Evolutionary conservation across 148 eudicot species (phyloP).

Genomic region (Nepenthes mirabilis): DNA sequence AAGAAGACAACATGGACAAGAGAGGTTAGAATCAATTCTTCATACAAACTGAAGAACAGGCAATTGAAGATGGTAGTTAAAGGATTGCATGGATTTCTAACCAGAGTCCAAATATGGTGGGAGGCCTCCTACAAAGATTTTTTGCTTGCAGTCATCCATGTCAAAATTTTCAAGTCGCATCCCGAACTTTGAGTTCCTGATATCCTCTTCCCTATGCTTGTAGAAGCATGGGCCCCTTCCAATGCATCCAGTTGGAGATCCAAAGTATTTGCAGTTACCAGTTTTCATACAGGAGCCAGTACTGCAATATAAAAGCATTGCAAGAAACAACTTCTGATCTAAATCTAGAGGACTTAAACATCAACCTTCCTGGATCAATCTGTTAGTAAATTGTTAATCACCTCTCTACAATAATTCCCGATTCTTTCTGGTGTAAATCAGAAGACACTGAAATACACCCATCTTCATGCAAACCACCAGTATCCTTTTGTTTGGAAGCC

Average conservation of each 20-base stretch:
- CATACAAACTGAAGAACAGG: not conserved
- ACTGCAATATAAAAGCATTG: not conserved
- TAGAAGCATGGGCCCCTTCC: constrained; percentile 25
- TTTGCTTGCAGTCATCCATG: constrained; percentile 14
- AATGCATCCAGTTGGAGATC: constrained; percentile 20
- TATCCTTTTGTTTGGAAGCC: constrained; percentile 16
- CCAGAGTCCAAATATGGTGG: constrained; percentile 22
- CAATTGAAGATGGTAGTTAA: not conserved
- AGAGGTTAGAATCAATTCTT: too few species aligned
- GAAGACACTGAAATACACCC: constrained; percentile 16
- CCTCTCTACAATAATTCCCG: constrained; percentile 15
- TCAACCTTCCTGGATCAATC: not conserved
- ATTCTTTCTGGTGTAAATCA: constrained; percentile 16
- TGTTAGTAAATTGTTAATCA: constrained; percentile 2
- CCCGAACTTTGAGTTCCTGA: constrained; percentile 7
- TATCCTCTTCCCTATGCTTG: constrained; percentile 22
- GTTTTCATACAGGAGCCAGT: constrained; percentile 13
- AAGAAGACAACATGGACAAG: not conserved
- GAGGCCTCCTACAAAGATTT: constrained; percentile 25
- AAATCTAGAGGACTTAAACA: not conserved
- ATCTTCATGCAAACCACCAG: constrained; percentile 11
- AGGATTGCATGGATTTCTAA: constrained; percentile 1
- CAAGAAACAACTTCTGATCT: not conserved
- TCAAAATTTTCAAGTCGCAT: constrained; percentile 10
- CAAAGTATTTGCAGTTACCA: constrained; percentile 20